These are phyloP conservation scores for Solanum phureja DNA, from an alignment of 257 asterid genomes.

Conservation along the genomic window DNA sequence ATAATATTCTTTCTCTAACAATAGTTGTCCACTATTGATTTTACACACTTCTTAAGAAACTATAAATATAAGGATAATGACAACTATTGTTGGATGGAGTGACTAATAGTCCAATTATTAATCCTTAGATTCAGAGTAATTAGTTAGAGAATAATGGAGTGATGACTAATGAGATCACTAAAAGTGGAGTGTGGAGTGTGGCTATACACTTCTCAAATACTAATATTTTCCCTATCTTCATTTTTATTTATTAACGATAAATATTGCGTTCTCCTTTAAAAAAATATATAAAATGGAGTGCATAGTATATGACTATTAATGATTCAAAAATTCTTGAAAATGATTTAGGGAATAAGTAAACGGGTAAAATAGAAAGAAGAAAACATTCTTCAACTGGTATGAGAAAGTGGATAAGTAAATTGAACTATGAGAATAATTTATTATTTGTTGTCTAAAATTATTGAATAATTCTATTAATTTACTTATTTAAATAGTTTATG, in stretches of 20 bases:
- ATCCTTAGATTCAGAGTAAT: not conserved
- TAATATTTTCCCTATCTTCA: not conserved
- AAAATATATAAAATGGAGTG: not conserved
- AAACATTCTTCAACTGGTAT: too few species aligned
- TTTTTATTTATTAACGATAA: not conserved
- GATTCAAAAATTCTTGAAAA: not conserved
- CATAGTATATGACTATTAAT: not conserved
- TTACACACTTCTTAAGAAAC: too few species aligned
- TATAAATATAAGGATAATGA: too few species aligned
- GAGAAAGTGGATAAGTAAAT: too few species aligned
- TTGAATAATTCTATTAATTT: too few species aligned
- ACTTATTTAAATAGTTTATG: not conserved
- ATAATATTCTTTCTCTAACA: too few species aligned
- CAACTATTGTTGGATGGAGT: too few species aligned
- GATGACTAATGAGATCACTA: not conserved
- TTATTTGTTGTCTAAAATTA: not conserved
- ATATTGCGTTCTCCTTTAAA: not conserved
- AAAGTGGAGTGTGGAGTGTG: not conserved
- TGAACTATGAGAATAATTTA: not conserved
- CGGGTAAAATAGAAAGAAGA: not conserved
- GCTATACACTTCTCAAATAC: not conserved
- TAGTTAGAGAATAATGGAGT: not conserved
- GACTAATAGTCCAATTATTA: not conserved
- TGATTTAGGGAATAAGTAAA: not conserved
- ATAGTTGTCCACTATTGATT: too few species aligned